Evolutionary conservation across 2,329 filamentous ascomycete genomes (phyloP), one percentile per base, ranked within the genome.

Genomic region (Chrysoporthe puriensis): DNA sequence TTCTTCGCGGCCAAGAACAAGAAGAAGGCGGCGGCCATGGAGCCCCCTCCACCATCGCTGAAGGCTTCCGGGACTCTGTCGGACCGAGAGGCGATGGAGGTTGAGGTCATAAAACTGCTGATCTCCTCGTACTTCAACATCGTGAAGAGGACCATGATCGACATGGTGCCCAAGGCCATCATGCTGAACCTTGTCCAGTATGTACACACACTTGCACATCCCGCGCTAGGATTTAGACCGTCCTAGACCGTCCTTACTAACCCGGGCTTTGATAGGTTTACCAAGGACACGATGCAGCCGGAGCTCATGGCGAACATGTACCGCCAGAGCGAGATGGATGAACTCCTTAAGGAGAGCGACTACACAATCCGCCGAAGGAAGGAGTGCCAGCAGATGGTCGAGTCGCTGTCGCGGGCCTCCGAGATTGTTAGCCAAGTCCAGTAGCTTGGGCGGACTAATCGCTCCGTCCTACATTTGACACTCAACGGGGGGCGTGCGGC

Each of bases 21-120:
- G 90, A 99, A 99, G 88, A 98, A 97, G 90, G 96, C 97, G 82
- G 96, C 96, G n/a, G 94, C 95, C 60, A 99, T 99, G 96, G 96
- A 99, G 79, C 86, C 96, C 16, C 96, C 96, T 50, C 96, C 96
- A 70, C 88, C 96, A 42, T 95, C 89, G 54, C 88, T 99, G 67
- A 99, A 97, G 84, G 96, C 96, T 44, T 97, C 93, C 3, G 95
- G 96, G 54, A 97, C 91, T 36, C 84, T 99, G 50, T 97, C 92
- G 5, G 96, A 99, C 82, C 93, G 96, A 70, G 96, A 99, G 79
- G 90, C 90, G 69, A 92, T 97, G 71, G 96, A 99, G 79, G 96
- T 99, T 59, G 96, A 99, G 81, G 94, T 99, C 70, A 99, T 99
- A 77, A 99, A 99, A 83, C 89, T 99, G 71, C 86, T 99, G 68